Base-by-base conservation (phyloP, 441 rosid species). In the Monsonia emarginata region DNA sequence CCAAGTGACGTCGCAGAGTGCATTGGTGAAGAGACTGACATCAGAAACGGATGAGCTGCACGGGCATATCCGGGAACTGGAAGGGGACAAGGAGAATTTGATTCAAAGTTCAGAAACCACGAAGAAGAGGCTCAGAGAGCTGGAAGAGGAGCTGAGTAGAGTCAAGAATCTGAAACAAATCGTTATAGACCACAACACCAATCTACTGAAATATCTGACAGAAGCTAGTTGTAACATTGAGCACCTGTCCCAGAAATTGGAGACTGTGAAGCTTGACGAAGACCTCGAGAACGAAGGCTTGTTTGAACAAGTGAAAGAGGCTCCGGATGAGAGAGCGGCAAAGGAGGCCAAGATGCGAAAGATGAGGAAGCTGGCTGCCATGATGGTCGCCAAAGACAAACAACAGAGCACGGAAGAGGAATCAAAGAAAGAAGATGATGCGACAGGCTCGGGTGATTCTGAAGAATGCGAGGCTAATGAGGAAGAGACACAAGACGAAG, bases 21-120 rank as follows among this genome's bases (percentile, higher is more conserved):
- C 81, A 34, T 85, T 89, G 18, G 80, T 89, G 61, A 78, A 72
- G 21, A 81, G 91, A 61, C 56, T 89, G 63, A 73, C 77, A 69
- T 67, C 74, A 3, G 98, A 95, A 65, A 82, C 86, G 0, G 85
- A 80, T 69, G 88, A 86, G 16, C 95, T 91, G 59, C 92, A 87
- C 28, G 74, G 78, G 31, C 86, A 87, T 61, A 82, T 91, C 40
- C 82, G 54, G 65, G 65, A 65, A 26, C 74, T 95, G 63, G 98
- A 91, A 72, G 84, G 79, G 0, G 96, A 84, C 19, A 88, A 86
- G 64, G 79, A 75, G 1, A 32, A 34, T 2, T 64, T 85, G 16
- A 68, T 72, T n/a, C 68, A 76, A 5, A 89, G 77, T 31, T 82
- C 85, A 50, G 76, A 63, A 0, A 75, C 82, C 18, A 65, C 81